Conservation (phyloP, 148 eudicot species). For the Rhododendron henanense region DNA sequence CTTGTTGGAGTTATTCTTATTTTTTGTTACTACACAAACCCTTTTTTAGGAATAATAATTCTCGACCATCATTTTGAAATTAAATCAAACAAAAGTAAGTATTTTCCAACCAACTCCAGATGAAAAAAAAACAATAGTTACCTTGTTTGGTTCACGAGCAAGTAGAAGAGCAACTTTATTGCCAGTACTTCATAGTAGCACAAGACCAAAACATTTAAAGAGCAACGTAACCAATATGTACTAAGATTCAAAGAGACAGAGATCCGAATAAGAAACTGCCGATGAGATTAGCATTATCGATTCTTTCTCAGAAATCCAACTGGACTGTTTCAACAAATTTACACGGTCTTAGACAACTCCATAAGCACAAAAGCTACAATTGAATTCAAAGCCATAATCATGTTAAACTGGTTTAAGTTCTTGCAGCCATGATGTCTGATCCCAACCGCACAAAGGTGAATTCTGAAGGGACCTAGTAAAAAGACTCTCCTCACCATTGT, state of each 20-base stretch:
- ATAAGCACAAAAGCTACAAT: not conserved
- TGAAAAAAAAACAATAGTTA: too few species aligned
- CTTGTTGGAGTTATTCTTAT: too few species aligned
- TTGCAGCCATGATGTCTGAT: not conserved
- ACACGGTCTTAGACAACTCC: not conserved
- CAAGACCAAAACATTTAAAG: not conserved
- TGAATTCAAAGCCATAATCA: not conserved
- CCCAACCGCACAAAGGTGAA: not conserved
- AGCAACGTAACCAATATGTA: not conserved
- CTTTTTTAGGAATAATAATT: too few species aligned
- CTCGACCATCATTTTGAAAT: not conserved
- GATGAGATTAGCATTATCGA: not conserved
- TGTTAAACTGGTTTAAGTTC: not conserved
- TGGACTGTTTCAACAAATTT: not conserved
- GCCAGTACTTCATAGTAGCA: not conserved
- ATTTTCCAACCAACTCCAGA: not conserved
- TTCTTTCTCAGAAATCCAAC: not conserved
- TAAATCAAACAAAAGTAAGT: not conserved
- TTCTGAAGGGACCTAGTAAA: not conserved
- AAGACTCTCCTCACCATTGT: not conserved
- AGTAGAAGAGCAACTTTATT: too few species aligned
- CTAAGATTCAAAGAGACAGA: not conserved
- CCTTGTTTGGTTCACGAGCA: not conserved
- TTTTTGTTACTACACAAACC: not conserved
- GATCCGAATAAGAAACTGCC: not conserved